Evolutionary conservation across 2,329 filamentous ascomycete species (phyloP), one percentile per base, ranked within the genome.

Genomic region (Aphanoascus verrucosus): DNA sequence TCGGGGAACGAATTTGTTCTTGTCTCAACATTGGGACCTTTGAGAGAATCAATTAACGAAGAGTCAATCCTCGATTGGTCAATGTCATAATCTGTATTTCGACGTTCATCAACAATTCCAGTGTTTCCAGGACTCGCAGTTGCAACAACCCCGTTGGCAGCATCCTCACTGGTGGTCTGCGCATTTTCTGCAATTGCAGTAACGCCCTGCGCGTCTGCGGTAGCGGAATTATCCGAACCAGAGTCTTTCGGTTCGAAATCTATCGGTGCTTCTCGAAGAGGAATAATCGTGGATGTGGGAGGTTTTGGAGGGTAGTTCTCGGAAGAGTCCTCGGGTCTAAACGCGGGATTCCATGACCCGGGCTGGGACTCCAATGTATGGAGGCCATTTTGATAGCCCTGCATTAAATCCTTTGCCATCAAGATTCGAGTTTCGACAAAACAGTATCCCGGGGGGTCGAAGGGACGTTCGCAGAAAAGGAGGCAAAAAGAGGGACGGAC

Each of bases 311-410:
- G 35, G 32, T 3, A 1, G 8, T 14, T 8, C 15, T 17, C 31
- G n/a, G 32, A 45, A n/a, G 19, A 5, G 41, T 62, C 57, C 20
- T 78, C 72, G 37, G 73, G 72, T 62, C 75, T 68, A 56, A 77
- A 64, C 17, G 78, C 77, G 43, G 78, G 77, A 69, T 81, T 77
- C 79, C 78, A 81, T 17, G 73, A 72, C 52, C 71, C 62, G 11
- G 60, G 47, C 47, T 59, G 56, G 52, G 49, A 32, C 42, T 55
- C 47, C 31, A 53, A 47, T 44, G 46, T 35, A 20, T 11, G n/a
- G 5, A 40, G 44, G 43, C 48, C 40, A 48, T 38, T 45, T 19
- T 28, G 34, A 52, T 52, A 34, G 45, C 41, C 40, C 15, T 28
- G 37, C n/a, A 17, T 42, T 45, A 42, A 23, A 47, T 52, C 45